phyloP scores from a whole-genome alignment of 2,329 filamentous ascomycete species.

The Aspergillus caelatus region DNA sequence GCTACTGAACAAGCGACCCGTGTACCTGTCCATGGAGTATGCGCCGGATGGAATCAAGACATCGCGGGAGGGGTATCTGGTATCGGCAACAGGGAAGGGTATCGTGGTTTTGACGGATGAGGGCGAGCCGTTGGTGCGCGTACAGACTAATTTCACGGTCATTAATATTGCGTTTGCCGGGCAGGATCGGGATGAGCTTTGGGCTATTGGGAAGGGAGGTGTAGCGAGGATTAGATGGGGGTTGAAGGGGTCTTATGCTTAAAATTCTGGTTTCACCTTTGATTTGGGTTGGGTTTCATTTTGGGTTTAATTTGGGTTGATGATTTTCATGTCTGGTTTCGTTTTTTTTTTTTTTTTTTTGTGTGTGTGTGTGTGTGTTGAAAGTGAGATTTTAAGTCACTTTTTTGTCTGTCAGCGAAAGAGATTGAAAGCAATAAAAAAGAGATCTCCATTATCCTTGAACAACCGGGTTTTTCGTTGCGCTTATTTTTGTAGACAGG shows the following conservation, averaged over 20 bases:
- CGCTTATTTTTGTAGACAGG: background rate
- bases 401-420: background rate
- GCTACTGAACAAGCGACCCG: background rate
- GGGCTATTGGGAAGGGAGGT: background rate
- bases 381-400: background rate
- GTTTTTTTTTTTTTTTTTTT: no score
- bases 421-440: background rate
- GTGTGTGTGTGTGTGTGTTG: no score
- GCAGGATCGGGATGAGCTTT: background rate
- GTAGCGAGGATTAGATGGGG: background rate
- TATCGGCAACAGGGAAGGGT: background rate
- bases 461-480: background rate
- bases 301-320: no score
- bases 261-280: no score
- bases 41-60: background rate
- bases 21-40: background rate
- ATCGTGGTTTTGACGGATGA: background rate
- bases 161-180: background rate
- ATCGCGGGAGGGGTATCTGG: background rate
- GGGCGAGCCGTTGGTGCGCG: background rate
- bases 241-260: background rate
- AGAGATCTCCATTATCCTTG: background rate
- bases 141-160: background rate
- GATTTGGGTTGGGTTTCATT: background rate
- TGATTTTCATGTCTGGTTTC: no score